Conservation (phyloP, 495 filamentous ascomycete genomes). For the Xylaria curta region DNA sequence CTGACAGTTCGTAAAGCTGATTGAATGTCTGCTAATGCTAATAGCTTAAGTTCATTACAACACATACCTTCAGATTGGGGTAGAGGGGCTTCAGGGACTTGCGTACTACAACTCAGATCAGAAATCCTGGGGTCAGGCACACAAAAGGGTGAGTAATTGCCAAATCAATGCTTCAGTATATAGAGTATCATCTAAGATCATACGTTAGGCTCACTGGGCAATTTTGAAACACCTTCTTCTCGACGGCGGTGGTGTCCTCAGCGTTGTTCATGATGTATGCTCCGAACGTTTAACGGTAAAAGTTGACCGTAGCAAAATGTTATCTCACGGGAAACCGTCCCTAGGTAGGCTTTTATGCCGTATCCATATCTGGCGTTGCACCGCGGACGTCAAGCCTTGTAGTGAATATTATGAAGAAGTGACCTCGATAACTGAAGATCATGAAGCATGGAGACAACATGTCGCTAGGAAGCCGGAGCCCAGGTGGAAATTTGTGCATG, state of each 20-base stretch:
- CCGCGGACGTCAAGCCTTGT: conserved; percentile 47
- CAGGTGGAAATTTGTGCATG: conserved; percentile 61
- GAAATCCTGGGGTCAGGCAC: conserved; percentile 1
- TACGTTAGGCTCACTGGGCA: conserved; percentile 47
- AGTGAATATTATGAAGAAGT: conserved; percentile 46
- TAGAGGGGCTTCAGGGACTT: conserved; percentile 70
- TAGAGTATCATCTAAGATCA: background rate
- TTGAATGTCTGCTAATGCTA: too few relatives aligned
- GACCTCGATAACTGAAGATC: conserved; percentile 42
- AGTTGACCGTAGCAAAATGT: conserved; percentile 45
- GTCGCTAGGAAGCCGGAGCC: conserved; percentile 61
- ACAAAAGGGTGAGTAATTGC: background rate
- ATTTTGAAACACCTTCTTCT: conserved; percentile 46
- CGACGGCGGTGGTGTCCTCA: conserved; percentile 41
- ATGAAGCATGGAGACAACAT: conserved; percentile 45
- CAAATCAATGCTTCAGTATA: background rate
- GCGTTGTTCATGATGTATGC: conserved; percentile 31
- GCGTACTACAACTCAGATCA: conserved; percentile 66
- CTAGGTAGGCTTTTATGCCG: conserved; percentile 46
- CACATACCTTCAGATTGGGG: conserved; percentile 70
- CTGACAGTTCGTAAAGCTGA: too few relatives aligned
- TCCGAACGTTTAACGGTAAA: conserved; percentile 42
- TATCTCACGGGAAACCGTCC: conserved; percentile 44
- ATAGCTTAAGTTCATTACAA: conserved; percentile 58
- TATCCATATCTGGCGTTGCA: conserved; percentile 54